Conservation (phyloP, 2,329 filamentous ascomycete genomes). For the Colletotrichum australisinense region DNA sequence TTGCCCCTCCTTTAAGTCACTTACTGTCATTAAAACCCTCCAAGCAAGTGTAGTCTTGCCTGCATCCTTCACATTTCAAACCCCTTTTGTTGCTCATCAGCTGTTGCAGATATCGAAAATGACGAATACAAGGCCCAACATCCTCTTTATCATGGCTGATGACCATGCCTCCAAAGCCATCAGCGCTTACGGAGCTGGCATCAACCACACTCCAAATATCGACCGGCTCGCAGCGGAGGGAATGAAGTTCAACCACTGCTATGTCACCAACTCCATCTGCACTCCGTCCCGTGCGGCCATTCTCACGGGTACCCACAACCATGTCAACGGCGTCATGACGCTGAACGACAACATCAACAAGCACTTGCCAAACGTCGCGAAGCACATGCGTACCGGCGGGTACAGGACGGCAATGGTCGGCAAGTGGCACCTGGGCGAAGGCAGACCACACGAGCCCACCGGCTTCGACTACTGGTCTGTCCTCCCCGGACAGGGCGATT, state of each 20-base stretch:
- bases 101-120: background rate
- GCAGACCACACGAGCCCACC: conserved; percentile 54
- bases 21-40: background rate
- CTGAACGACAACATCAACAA: conserved; percentile 62
- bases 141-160: conserved; percentile 65
- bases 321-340: conserved; percentile 64
- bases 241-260: conserved; percentile 64
- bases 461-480: conserved; percentile 66
- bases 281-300: conserved; percentile 63
- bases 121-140: conserved; percentile 42
- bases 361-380: conserved; percentile 61
- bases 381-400: conserved; percentile 56
- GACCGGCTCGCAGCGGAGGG: conserved; percentile 61
- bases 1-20: background rate
- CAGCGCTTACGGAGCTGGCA: conserved; percentile 59
- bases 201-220: conserved; percentile 63
- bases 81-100: too few relatives aligned
- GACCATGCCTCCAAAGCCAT: conserved; percentile 65
- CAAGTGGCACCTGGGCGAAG: conserved; percentile 66
- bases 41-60: background rate
- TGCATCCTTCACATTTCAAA: background rate
- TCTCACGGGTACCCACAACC: conserved; percentile 62
- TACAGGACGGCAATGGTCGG: conserved; percentile 65
- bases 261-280: conserved; percentile 65
- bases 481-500: conserved; percentile 62